A percentile compares a stretch with the other conserved stretches of the same genome.
Evolutionary conservation across 495 filamentous ascomycete species (phyloP).

Genomic region (Talaromyces borbonicus): DNA sequence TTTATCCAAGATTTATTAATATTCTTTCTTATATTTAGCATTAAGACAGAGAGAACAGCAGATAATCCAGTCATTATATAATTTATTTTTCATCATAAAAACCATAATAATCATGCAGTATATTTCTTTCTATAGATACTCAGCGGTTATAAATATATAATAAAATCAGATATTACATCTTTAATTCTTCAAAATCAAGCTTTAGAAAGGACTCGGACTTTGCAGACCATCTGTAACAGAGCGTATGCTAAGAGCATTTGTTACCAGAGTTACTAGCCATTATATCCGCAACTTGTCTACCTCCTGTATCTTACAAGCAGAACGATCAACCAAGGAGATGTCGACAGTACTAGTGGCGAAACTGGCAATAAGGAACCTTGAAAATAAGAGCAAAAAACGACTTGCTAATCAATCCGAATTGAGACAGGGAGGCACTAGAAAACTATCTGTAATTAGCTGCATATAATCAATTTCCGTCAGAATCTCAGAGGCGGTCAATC

Average conservation of each 20-base stretch:
- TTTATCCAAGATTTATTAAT: no score
- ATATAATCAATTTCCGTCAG: no score
- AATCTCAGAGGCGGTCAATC: no score
- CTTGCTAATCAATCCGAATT: background rate
- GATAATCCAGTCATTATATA: background rate
- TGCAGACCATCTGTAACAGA: background rate
- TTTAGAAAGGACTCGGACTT: background rate
- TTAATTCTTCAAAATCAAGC: background rate
- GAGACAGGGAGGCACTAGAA: background rate
- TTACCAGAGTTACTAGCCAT: background rate
- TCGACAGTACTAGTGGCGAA: conserved; percentile 1
- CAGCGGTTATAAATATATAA: background rate
- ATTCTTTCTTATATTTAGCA: no score
- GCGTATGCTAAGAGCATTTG: background rate
- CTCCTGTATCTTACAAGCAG: background rate
- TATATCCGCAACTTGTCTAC: conserved; percentile 2
- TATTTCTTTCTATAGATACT: background rate
- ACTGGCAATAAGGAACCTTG: background rate
- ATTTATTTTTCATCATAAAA: background rate
- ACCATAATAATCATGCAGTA: background rate
- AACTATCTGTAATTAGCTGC: no score
- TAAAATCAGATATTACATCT: background rate
- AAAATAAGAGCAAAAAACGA: background rate
- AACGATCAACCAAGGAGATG: background rate
- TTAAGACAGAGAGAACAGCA: background rate